phyloP scores from a whole-genome alignment of 345 rosid genomes.

The Dovyalis caffra region DNA sequence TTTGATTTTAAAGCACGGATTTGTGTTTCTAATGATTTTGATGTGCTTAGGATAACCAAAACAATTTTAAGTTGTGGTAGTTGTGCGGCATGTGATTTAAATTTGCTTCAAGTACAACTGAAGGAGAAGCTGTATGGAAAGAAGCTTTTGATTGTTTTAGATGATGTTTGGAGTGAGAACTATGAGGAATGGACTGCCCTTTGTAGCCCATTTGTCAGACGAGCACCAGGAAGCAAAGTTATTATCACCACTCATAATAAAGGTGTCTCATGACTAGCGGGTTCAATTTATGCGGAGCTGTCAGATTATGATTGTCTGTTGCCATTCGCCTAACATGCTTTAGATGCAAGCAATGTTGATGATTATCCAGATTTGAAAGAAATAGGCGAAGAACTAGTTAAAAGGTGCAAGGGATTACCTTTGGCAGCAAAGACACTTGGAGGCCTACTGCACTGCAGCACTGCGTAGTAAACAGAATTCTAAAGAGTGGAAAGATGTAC shows the following conservation, averaged over 20 bases:
- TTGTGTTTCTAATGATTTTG: no score
- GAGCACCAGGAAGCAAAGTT: slow-evolving; percentile 8
- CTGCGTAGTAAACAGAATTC: background rate
- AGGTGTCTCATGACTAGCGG: background rate
- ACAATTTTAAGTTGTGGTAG: background rate
- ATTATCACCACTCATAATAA: slow-evolving; percentile 1
- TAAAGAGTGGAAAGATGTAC: slow-evolving; percentile 13
- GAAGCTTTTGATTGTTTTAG: no score
- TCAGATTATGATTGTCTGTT: slow-evolving; percentile 19
- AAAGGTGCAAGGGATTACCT: slow-evolving; percentile 23
- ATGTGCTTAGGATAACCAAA: slow-evolving; percentile 22
- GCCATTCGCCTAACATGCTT: slow-evolving; percentile 16
- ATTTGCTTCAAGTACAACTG: background rate
- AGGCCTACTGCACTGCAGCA: no score
- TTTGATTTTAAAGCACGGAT: slow-evolving; percentile 28
- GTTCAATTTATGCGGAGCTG: background rate
- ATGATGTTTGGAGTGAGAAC: no score
- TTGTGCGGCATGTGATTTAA: background rate
- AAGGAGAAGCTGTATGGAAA: background rate
- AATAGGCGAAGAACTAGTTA: slow-evolving; percentile 2
- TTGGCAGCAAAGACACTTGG: slow-evolving; percentile 28
- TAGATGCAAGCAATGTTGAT: background rate
- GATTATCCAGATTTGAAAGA: background rate
- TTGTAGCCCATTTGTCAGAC: background rate
- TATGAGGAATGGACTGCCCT: background rate